Conservation (phyloP, 2,329 filamentous ascomycete genomes). For the Fusarium haematococcum region DNA sequence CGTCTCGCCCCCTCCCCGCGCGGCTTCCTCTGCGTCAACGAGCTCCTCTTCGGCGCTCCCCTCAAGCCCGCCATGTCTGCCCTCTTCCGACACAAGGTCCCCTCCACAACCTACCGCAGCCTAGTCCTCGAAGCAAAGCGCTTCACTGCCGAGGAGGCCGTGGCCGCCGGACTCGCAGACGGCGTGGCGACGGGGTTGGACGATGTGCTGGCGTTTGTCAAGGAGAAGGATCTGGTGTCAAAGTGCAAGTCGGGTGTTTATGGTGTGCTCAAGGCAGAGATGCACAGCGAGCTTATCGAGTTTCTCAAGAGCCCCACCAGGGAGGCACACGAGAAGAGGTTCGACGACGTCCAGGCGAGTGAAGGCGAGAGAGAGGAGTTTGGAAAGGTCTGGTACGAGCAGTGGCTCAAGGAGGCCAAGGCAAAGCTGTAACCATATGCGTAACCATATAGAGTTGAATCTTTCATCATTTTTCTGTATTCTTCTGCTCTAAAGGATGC, state of each 20-base stretch:
- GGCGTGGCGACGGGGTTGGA: constrained; percentile 70
- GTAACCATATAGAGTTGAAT: not conserved
- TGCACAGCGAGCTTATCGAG: constrained; percentile 75
- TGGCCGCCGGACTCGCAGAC: constrained; percentile 77
- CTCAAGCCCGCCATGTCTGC: constrained; percentile 79
- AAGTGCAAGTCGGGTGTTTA: constrained; percentile 77
- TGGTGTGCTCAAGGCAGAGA: constrained; percentile 78
- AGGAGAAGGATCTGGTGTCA: constrained; percentile 67
- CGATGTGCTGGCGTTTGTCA: constrained; percentile 70
- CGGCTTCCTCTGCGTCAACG: constrained; percentile 85
- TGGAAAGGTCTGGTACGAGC: constrained; percentile 60
- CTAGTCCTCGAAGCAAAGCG: constrained; percentile 81
- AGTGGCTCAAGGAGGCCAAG: constrained; percentile 58
- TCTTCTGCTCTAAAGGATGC: not conserved
- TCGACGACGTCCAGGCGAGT: constrained; percentile 54
- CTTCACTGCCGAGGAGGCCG: constrained; percentile 71
- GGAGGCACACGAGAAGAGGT: constrained; percentile 62
- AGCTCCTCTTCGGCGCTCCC: constrained; percentile 83
- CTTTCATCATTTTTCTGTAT: not conserved
- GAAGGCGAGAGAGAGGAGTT: constrained; percentile 58
- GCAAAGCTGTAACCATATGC: constrained; percentile 50
- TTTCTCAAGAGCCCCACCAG: constrained; percentile 66
- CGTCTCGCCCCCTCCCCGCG: constrained; percentile 77
- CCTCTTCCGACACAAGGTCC: constrained; percentile 79
- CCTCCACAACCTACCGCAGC: constrained; percentile 66